These are phyloP conservation scores for Porphyra umbilicalis DNA, from an alignment of 31 red algal species.

Conservation along the genomic window DNA sequence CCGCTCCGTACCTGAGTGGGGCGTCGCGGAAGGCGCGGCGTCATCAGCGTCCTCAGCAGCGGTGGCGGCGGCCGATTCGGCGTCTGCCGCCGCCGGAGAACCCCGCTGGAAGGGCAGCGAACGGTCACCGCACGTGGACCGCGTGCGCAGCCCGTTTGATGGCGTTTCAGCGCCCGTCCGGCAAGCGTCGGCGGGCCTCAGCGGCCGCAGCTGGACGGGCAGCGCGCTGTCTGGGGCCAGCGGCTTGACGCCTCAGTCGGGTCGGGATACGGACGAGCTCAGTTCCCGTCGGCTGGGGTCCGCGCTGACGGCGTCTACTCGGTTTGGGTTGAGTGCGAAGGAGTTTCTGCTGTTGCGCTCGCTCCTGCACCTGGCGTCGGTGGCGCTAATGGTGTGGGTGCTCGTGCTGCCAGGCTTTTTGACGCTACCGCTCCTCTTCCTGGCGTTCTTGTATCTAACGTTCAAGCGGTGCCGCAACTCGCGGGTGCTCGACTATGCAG, in stretches of 20 bases:
- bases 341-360: not conserved
- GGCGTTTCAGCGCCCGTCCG: too few relatives aligned
- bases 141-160: too few relatives aligned
- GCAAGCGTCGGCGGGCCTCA: not conserved
- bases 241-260: not conserved
- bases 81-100: not conserved
- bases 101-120: not conserved
- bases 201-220: not conserved
- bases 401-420: slow-evolving; percentile 32
- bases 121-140: not conserved
- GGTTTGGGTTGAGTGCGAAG: not conserved
- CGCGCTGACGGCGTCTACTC: not conserved
- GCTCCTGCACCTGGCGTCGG: slow-evolving; percentile 16
- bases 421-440: slow-evolving; percentile 22
- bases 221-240: not conserved
- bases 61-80: not conserved
- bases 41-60: too few relatives aligned
- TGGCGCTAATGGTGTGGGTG: slow-evolving; percentile 32
- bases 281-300: not conserved
- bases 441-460: slow-evolving; percentile 13
- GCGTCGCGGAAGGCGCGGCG: too few relatives aligned
- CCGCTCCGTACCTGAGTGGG: not conserved
- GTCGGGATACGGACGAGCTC: not conserved
- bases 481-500: slow-evolving; percentile 8
- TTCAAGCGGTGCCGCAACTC: slow-evolving; percentile 18